Base-by-base conservation (phyloP, 768 basidiomycete species). In the Hericium coralloides region DNA sequence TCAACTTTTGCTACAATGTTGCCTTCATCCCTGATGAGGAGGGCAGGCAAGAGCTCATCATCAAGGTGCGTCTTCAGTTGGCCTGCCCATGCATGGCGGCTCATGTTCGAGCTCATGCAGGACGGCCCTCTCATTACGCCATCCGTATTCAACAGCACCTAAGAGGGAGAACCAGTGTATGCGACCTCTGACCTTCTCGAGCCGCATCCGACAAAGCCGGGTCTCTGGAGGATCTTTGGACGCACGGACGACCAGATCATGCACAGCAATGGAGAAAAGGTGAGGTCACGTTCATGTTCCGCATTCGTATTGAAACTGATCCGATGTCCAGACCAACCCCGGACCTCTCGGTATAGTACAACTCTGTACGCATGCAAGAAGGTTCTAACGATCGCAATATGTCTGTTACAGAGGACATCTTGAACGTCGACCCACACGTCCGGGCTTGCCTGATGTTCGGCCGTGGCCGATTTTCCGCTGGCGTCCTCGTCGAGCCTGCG, bases 161-260 rank as follows among this genome's bases (percentile, higher is more conserved):
- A n/a, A 1, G 43, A 45, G 10, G 43, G 43, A 17, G n/a, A 45
- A 6, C n/a, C 17, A 6, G 43, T 22, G 6, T 45, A 45, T 22
- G 43, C 43, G 43, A 45, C 43, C 8, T 45, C 43, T 45, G 43
- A 45, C 10, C 7, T 45, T 22, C 43, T 45, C 43, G 43, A 45
- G 9, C 43, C 43, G 43, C 43, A 45, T 22, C 43, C 43, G 17
- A 45, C 43, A 12, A 45, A 45, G 15, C 6, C 72, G 4, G 67
- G 73, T 1, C 39, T 70, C 17, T 82, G 64, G 64, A 65, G 60
- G 56, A 58, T 65, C 5, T 60, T 55, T 20, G 64, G 64, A 4
- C 56, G 65, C 43, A 63, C 59, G 22, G 68, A 69, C 41, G 68
- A 69, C 53, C 68, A 69, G 57, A 65, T 69, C 25, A 66, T 68